phyloP scores from a whole-genome alignment of 768 basidiomycete species.

The Candolleomyces eurysporus region DNA sequence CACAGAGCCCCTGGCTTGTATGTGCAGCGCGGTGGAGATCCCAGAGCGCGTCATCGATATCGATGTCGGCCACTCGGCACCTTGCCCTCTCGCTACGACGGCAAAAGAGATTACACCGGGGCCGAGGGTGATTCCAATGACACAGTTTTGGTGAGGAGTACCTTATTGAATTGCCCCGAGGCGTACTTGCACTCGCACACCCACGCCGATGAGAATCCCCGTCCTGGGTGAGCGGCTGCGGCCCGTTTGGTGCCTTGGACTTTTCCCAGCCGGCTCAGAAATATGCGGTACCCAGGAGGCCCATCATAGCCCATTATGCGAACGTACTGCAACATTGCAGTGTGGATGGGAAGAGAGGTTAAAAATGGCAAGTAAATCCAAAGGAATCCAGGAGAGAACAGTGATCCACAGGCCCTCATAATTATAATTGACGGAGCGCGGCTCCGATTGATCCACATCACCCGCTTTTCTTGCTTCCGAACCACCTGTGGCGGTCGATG shows the following conservation, averaged over 20 bases:
- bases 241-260: neutral
- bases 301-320: too few relatives aligned
- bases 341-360: neutral
- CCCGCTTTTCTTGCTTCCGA: too few relatives aligned
- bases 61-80: too few relatives aligned
- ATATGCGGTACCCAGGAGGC: neutral
- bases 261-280: neutral
- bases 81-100: too few relatives aligned
- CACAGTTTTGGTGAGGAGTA: neutral
- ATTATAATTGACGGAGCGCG: neutral
- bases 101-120: neutral
- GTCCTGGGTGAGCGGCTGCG: neutral
- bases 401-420: neutral
- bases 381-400: neutral
- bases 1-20: too few relatives aligned
- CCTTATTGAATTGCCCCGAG: neutral
- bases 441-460: neutral
- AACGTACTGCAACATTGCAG: too few relatives aligned
- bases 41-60: too few relatives aligned
- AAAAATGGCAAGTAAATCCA: neutral
- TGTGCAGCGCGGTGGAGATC: too few relatives aligned
- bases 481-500: too few relatives aligned
- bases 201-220: neutral
- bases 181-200: neutral
- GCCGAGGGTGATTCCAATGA: neutral